phyloP scores from a whole-genome alignment of 2,329 filamentous ascomycete genomes.

The Stachybotrys elegans region DNA sequence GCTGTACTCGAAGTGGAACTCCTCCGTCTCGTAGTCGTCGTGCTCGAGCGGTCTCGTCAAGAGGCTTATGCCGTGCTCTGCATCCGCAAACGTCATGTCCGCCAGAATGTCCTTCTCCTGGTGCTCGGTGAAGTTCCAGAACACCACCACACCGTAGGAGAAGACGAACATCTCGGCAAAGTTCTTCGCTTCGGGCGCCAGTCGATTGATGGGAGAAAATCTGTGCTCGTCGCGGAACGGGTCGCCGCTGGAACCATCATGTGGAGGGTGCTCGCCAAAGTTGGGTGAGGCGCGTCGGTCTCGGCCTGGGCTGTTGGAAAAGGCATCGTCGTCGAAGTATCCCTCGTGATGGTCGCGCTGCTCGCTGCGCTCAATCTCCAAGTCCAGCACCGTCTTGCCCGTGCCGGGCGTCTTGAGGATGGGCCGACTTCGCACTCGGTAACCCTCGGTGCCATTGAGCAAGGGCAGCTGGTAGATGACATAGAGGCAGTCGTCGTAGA shows the following conservation, averaged over 20 bases:
- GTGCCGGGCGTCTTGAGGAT: constrained; percentile 85
- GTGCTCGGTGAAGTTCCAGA: constrained; percentile 96
- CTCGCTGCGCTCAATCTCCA: constrained; percentile 95
- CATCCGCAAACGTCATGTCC: constrained; percentile 83
- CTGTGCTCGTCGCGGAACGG: constrained; percentile 33
- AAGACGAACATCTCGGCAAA: constrained; percentile 97
- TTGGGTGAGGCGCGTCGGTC: constrained; percentile 21
- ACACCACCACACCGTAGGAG: constrained; percentile 93
- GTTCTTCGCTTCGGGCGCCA: constrained; percentile 66
- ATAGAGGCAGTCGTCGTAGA: constrained; percentile 97
- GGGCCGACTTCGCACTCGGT: constrained; percentile 82
- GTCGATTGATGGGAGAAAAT: constrained; percentile 49
- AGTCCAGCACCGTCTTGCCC: constrained; percentile 85
- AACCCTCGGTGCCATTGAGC: constrained; percentile 79
- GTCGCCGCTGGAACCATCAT: constrained; percentile 21
- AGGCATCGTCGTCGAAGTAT: constrained; percentile 74
- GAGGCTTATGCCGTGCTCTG: constrained; percentile 59
- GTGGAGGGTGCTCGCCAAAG: constrained; percentile 24
- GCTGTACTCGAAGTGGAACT: constrained; percentile 98
- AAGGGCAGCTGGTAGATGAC: constrained; percentile 91
- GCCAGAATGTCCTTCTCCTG: constrained; percentile 97
- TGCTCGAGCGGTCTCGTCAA: constrained; percentile 77
- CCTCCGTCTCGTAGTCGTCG: constrained; percentile 92
- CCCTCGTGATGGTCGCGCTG: constrained; percentile 84
- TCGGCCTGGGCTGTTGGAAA: constrained; percentile 31